Evolutionary conservation across 1,284 basidiomycete genomes (phyloP).

Genomic region (Cutaneotrichosporon mucoides): DNA sequence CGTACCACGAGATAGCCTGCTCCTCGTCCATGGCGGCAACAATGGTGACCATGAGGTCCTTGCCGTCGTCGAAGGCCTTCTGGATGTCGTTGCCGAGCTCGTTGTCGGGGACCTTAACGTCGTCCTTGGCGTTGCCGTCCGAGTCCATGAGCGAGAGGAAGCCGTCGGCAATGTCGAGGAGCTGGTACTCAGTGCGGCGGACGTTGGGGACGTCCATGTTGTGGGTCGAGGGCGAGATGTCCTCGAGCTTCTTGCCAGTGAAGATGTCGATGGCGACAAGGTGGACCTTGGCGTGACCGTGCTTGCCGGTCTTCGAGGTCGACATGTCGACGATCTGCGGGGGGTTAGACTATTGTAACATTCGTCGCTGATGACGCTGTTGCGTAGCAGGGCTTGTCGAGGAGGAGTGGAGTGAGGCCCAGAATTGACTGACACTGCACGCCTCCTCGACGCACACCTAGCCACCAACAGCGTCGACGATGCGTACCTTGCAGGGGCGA

Average conservation of each 20-base stretch:
- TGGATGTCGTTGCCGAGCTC: slow-evolving; percentile 75
- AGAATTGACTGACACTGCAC: too few species aligned
- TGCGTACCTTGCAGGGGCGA: slow-evolving; percentile 25
- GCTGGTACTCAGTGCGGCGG: slow-evolving; percentile 80
- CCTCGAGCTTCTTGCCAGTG: slow-evolving; percentile 94
- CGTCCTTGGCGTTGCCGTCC: slow-evolving; percentile 86
- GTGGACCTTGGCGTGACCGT: slow-evolving; percentile 99
- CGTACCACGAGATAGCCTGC: slow-evolving; percentile 8
- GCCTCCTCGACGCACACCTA: too few species aligned
- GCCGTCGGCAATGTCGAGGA: slow-evolving; percentile 81
- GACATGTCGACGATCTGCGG: slow-evolving; percentile 89
- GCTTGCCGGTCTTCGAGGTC: slow-evolving; percentile 87
- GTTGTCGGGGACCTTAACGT: slow-evolving; percentile 87
- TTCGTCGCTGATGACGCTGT: slow-evolving; percentile 51
- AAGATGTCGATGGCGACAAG: slow-evolving; percentile 91
- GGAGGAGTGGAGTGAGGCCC: neutral
- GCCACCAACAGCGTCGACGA: neutral
- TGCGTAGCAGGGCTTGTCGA: neutral
- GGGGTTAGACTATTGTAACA: slow-evolving; percentile 69
- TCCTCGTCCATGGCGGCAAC: slow-evolving; percentile 75
- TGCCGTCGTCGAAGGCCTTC: slow-evolving; percentile 74
- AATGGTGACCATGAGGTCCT: slow-evolving; percentile 77
- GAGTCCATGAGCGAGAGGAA: slow-evolving; percentile 91
- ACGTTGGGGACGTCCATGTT: slow-evolving; percentile 95
- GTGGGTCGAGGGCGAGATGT: slow-evolving; percentile 83